Conservation (phyloP, 2,329 filamentous ascomycete species). For the Fusarium xylarioides region DNA sequence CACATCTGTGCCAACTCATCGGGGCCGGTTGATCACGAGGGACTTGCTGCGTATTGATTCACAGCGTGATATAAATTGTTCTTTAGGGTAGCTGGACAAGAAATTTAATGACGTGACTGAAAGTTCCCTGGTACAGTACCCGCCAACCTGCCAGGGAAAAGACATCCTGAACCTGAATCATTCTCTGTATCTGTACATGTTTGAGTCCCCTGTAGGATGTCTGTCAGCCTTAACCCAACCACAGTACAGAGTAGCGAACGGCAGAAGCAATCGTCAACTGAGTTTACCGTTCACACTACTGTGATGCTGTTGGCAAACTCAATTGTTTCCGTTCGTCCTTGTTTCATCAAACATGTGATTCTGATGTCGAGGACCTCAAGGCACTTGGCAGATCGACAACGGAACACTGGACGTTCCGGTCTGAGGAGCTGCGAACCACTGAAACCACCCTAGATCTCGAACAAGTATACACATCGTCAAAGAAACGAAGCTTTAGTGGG, state of each 20-base stretch:
- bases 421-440: not conserved
- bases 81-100: slow-evolving; percentile 1
- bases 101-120: not conserved
- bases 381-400: slow-evolving; percentile 3
- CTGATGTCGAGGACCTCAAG: not conserved
- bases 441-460: slow-evolving; percentile 8
- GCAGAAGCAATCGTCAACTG: not conserved
- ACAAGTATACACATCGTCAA: slow-evolving; percentile 1
- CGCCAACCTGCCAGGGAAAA: not conserved
- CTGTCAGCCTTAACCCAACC: not conserved
- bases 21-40: not conserved
- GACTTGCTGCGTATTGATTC: not conserved
- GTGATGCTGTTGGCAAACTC: slow-evolving; percentile 9
- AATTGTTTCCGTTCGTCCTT: not conserved
- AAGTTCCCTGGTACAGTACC: slow-evolving; percentile 3
- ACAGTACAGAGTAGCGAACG: not conserved
- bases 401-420: not conserved
- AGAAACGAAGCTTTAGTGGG: slow-evolving; percentile 12
- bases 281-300: slow-evolving; percentile 7
- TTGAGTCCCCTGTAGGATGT: not conserved
- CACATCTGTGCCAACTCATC: not conserved
- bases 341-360: not conserved
- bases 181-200: not conserved
- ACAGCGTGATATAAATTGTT: not conserved
- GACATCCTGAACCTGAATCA: not conserved